phyloP scores from a whole-genome alignment of 345 rosid species.

The Eucalyptus regnans region DNA sequence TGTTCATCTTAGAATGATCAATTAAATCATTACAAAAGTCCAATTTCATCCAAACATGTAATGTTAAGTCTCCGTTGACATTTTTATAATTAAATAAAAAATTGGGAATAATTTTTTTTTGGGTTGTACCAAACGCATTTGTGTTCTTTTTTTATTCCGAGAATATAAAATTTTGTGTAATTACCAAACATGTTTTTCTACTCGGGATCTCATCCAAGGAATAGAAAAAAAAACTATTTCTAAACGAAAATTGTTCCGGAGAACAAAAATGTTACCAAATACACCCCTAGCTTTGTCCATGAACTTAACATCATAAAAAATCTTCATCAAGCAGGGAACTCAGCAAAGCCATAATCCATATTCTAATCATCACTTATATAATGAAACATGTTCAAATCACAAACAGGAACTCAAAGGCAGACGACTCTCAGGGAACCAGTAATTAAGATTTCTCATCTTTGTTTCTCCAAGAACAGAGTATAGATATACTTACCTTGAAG shows the following conservation, averaged over 20 bases:
- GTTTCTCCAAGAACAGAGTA: background rate
- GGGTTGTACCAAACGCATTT: no score
- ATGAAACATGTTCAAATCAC: background rate
- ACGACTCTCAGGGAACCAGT: background rate
- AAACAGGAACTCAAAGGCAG: background rate
- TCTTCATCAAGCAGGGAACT: background rate
- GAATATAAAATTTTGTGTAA: no score
- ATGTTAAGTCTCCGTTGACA: no score
- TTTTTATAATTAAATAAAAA: no score
- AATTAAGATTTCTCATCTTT: background rate
- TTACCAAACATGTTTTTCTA: no score
- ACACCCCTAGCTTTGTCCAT: background rate
- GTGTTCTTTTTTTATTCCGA: no score
- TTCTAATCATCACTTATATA: background rate
- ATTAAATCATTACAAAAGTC: no score
- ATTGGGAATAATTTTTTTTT: no score
- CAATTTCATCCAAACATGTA: no score
- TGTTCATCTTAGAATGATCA: no score
- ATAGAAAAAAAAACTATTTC: no score
- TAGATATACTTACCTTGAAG: background rate
- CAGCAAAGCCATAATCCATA: background rate
- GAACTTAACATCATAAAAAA: background rate
- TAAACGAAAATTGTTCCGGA: rapidly evolving
- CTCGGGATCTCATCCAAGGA: rapidly evolving
- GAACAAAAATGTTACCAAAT: no score